These are phyloP conservation scores for Salix brachista DNA, from an alignment of 345 rosid species.

Conservation along the genomic window DNA sequence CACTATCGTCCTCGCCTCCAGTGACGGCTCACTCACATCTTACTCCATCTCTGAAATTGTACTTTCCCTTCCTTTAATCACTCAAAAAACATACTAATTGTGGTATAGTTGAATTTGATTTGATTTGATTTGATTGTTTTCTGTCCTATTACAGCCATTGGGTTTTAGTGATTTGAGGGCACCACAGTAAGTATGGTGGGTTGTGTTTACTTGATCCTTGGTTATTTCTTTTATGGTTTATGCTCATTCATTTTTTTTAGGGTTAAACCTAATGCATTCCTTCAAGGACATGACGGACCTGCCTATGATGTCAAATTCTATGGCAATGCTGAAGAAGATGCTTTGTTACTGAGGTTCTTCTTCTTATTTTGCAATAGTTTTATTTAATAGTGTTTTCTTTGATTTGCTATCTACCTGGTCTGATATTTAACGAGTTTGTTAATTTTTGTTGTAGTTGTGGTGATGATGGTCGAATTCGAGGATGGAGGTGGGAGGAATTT, in stretches of 20 bases:
- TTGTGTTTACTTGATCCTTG: background rate
- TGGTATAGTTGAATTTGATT: background rate
- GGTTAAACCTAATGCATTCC: constrained; percentile 55
- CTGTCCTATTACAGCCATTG: constrained; percentile 30
- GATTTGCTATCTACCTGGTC: background rate
- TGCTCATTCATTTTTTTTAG: constrained; percentile 18
- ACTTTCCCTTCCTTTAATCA: background rate
- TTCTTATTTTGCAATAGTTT: background rate
- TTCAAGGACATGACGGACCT: constrained; percentile 84
- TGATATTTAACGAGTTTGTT: background rate
- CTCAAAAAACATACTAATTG: background rate
- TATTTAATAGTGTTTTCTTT: background rate
- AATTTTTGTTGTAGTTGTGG: constrained; percentile 62
- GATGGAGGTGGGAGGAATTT: constrained; percentile 87
- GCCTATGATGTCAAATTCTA: constrained; percentile 90
- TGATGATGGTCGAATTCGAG: constrained; percentile 85
- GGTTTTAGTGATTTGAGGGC: constrained; percentile 28
- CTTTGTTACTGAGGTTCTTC: constrained; percentile 69
- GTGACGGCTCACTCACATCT: constrained; percentile 76
- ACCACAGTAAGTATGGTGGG: constrained; percentile 39
- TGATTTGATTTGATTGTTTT: background rate
- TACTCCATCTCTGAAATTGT: constrained; percentile 63
- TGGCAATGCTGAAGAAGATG: constrained; percentile 52
- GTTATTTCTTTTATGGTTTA: background rate
- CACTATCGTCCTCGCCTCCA: constrained; percentile 59